Evolutionary conservation across 1,284 basidiomycete genomes (phyloP), one percentile per base, ranked within the genome.

Genomic region (Austroboletus rostrupii): DNA sequence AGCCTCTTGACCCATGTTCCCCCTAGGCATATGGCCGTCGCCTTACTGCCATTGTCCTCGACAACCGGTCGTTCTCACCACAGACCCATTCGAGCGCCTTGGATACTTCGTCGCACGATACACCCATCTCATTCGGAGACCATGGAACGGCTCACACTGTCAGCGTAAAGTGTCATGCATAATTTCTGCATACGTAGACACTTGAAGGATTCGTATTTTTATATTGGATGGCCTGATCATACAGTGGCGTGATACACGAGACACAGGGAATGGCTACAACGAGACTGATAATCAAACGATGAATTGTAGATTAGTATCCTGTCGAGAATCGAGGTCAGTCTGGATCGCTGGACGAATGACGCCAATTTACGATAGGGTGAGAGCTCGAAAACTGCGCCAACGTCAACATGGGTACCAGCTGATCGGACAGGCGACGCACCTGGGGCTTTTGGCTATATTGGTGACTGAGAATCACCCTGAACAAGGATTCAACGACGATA

Each of bases 371-470:
- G 67, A 90, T 89, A 0, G 86, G 87, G 61, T 90, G 87, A 31
- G 88, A 90, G 57, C 80, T 78, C 38, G 86, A 86, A 33, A 89
- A 73, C 80, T 86, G 58, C 16, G 32, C 35, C 36, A 21, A 17
- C 16, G 19, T 63, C n/a, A 57, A 23, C 26, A 36, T 10, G 17
- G 5, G 21, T 31, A 11, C 26, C 19, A 17, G 41, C 23, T 8
- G 9, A 14, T 17, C 14, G 6, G 57, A 61, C 17, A 55, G 50
- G 23, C 23, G 6, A 60, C 70, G 53, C 48, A 84, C 73, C 74
- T 89, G 88, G 11, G 92, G 92, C 68, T 92, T 93, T 76, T 95
- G 92, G 45, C 78, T 81, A 65, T 94, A 95, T 65, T 88, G 88
- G 46, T 65, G 57, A 36, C 62, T 68, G 53, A 91, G 69, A 56